A percentile compares a stretch with the other conserved stretches of the same genome.
These are phyloP conservation scores for Lipomyces anomalus DNA, from an alignment of 805 yeast species.

Conservation along the genomic window DNA sequence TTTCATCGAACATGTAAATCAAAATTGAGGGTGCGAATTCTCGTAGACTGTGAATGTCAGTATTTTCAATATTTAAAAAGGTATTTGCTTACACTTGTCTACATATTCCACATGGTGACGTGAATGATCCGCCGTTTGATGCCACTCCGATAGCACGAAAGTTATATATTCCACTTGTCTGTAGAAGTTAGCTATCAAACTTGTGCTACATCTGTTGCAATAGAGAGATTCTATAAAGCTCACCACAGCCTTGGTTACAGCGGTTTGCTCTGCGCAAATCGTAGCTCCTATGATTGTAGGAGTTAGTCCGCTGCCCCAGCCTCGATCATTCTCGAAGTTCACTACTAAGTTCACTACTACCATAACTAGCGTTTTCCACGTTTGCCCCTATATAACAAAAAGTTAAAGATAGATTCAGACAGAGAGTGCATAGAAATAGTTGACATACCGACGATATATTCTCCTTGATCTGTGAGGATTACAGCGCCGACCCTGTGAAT, in stretches of 20 bases:
- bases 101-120: constrained; percentile 92
- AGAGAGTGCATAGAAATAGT: not conserved
- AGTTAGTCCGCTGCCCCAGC: too few species aligned
- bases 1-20: constrained; percentile 64
- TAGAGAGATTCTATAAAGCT: constrained; percentile 9
- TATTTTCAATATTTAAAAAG: not conserved
- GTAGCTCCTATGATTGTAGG: constrained; percentile 41
- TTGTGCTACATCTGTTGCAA: not conserved
- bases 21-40: constrained; percentile 65
- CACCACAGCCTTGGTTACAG: constrained; percentile 52
- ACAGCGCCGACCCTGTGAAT: constrained; percentile 68
- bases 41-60: constrained; percentile 41
- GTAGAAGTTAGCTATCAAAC: constrained; percentile 1
- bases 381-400: constrained; percentile 59
- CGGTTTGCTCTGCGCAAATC: constrained; percentile 71
- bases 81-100: constrained; percentile 54
- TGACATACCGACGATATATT: constrained; percentile 32
- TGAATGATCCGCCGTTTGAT: constrained; percentile 51
- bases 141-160: constrained; percentile 64
- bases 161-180: constrained; percentile 30
- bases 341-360: constrained; percentile 32
- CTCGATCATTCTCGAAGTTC: too few species aligned
- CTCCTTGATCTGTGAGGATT: constrained; percentile 48
- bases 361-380: constrained; percentile 89
- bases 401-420: not conserved